Evolutionary conservation across 352 stramenopile genomes (phyloP).

Genomic region (Globisporangium heterothallicum): DNA sequence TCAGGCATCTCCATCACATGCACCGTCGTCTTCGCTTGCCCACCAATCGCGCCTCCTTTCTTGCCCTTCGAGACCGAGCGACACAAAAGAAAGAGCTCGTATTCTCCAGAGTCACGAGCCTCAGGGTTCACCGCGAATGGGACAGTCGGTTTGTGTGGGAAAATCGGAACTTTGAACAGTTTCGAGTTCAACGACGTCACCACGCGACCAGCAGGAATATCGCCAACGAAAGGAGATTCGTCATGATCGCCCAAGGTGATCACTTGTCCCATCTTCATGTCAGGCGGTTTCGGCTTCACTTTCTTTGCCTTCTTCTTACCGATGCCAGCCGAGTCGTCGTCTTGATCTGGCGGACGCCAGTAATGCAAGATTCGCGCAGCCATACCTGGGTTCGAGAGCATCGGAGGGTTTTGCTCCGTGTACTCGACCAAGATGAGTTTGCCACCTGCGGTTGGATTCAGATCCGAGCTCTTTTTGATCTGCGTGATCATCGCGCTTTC

Average conservation of each 20-base stretch:
- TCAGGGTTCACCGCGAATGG: conserved; percentile 42
- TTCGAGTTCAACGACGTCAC: conserved; percentile 82
- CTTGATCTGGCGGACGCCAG: conserved; percentile 63
- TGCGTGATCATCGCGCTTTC: conserved; percentile 75
- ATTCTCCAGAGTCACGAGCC: conserved; percentile 31
- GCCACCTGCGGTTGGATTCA: conserved; percentile 65
- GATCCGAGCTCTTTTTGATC: conserved; percentile 84
- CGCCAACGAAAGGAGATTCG: conserved; percentile 76
- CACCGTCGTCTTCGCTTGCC: conserved; percentile 51
- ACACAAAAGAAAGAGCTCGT: conserved; percentile 70
- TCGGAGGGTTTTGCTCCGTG: conserved; percentile 75
- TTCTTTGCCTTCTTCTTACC: conserved; percentile 79
- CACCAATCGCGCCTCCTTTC: conserved; percentile 29
- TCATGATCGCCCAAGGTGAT: conserved; percentile 77
- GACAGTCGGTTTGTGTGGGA: conserved; percentile 53
- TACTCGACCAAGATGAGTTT: conserved; percentile 84
- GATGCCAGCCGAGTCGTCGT: conserved; percentile 26
- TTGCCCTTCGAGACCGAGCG: conserved; percentile 72
- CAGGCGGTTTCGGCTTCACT: conserved; percentile 54
- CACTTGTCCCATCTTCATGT: conserved; percentile 79
- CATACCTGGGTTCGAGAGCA: conserved; percentile 81
- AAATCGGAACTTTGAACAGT: conserved; percentile 81
- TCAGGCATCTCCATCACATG: conserved; percentile 77
- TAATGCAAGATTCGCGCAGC: conserved; percentile 82
- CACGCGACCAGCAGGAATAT: conserved; percentile 67